These are phyloP conservation scores for Solanum phureja DNA, from an alignment of 257 asterid genomes.

Conservation along the genomic window DNA sequence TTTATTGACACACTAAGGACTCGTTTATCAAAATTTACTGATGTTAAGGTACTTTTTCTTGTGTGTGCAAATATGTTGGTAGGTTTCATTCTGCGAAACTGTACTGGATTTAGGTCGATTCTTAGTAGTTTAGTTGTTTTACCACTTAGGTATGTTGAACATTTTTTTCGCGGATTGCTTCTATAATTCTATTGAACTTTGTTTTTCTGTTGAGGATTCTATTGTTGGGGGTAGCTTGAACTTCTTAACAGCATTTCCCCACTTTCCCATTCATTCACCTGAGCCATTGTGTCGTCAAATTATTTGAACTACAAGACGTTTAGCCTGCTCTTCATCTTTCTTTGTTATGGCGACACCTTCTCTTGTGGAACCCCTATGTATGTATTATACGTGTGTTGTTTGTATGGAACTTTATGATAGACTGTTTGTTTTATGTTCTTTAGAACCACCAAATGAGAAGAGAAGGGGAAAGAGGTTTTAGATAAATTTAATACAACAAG, in stretches of 20 bases:
- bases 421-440: neutral
- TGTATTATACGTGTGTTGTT: no score
- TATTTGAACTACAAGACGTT: no score
- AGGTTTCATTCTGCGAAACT: constrained; percentile 89
- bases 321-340: constrained; percentile 70
- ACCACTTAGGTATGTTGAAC: neutral
- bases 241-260: neutral
- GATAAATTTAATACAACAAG: no score
- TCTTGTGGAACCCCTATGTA: constrained; percentile 83
- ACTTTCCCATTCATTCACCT: neutral
- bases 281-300: no score
- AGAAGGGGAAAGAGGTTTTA: no score
- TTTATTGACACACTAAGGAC: neutral
- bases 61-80: constrained; percentile 31
- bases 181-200: neutral
- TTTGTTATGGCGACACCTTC: constrained; percentile 81
- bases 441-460: neutral
- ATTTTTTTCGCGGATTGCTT: neutral
- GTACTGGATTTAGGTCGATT: constrained; percentile 70
- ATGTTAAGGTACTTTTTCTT: neutral
- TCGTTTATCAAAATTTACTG: neutral
- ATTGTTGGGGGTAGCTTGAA: constrained; percentile 66
- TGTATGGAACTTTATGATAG: no score
- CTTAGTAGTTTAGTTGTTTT: neutral
- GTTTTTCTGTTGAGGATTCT: constrained; percentile 38